phyloP scores from a whole-genome alignment of 2,329 filamentous ascomycete genomes.

The Fonsecaea pedrosoi region DNA sequence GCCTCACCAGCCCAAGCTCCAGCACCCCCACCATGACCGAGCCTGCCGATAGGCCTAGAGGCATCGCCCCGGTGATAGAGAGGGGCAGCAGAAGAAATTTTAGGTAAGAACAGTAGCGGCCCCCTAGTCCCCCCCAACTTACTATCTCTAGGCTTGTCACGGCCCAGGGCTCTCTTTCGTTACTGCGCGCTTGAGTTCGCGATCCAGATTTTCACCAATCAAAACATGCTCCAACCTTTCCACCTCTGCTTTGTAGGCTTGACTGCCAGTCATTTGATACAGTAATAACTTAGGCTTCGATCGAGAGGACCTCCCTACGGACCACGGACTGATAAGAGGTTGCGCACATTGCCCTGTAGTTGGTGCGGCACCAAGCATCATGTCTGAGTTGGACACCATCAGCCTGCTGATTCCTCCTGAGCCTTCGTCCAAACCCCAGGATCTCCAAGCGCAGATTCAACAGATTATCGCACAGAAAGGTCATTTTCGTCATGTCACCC shows the following conservation, averaged over 20 bases:
- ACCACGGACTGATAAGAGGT: neutral
- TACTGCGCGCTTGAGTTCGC: neutral
- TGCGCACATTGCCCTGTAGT: neutral
- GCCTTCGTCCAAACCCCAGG: constrained; percentile 12
- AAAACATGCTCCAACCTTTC: neutral
- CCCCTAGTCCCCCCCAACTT: neutral
- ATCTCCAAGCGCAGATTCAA: constrained; percentile 34
- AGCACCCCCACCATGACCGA: neutral
- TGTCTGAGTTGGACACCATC: constrained; percentile 32
- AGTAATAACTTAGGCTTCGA: neutral
- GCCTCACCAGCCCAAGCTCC: neutral
- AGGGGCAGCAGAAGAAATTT: neutral
- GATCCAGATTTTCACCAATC: constrained; percentile 2
- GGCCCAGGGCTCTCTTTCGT: neutral
- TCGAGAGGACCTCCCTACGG: neutral
- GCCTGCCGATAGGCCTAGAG: neutral
- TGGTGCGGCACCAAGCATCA: constrained; percentile 5
- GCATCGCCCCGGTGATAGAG: neutral
- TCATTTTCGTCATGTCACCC: constrained; percentile 80
- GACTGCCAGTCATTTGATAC: constrained; percentile 1
- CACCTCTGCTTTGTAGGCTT: neutral
- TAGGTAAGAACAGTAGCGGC: neutral
- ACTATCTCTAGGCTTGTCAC: neutral
- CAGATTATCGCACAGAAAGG: constrained; percentile 81
- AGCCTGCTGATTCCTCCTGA: constrained; percentile 31